A percentile compares a stretch with the other conserved stretches of the same genome.
Conservation (phyloP, 805 yeast genomes). For the Saccharomycopsis amapae region DNA sequence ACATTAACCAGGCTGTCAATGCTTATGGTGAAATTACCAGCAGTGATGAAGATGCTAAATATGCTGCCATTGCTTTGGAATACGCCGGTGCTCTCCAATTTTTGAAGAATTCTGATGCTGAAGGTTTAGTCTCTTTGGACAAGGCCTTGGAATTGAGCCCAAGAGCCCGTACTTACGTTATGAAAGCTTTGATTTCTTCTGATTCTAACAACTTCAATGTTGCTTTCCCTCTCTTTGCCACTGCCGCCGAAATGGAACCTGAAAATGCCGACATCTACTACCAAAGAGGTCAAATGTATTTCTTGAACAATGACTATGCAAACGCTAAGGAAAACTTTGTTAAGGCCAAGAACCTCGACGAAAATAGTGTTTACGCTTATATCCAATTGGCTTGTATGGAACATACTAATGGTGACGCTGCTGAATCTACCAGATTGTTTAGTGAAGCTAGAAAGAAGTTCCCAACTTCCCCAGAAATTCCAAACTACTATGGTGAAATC, state of each 20-base stretch:
- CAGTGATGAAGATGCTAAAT: slow-evolving; percentile 27
- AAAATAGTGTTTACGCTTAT: slow-evolving; percentile 71
- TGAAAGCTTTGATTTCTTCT: slow-evolving; percentile 75
- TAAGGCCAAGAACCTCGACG: slow-evolving; percentile 68
- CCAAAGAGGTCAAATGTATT: slow-evolving; percentile 90
- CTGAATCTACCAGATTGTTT: slow-evolving; percentile 58
- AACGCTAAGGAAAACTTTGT: slow-evolving; percentile 70
- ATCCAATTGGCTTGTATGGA: slow-evolving; percentile 90
- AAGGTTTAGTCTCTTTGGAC: slow-evolving; percentile 57
- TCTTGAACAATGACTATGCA: slow-evolving; percentile 66
- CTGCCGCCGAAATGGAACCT: slow-evolving; percentile 64
- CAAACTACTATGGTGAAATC: slow-evolving; percentile 93
- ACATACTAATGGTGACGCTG: slow-evolving; percentile 64
- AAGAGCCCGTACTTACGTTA: slow-evolving; percentile 74
- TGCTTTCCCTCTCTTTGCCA: slow-evolving; percentile 61
- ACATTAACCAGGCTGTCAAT: slow-evolving; percentile 50
- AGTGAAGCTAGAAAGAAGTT: slow-evolving; percentile 63
- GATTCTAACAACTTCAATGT: slow-evolving; percentile 50
- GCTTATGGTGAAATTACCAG: slow-evolving; percentile 32
- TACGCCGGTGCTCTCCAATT: slow-evolving; percentile 78
- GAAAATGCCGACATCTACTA: slow-evolving; percentile 77
- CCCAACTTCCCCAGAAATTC: slow-evolving; percentile 86
- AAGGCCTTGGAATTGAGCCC: slow-evolving; percentile 61
- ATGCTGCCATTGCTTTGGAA: slow-evolving; percentile 70
- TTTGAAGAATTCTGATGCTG: slow-evolving; percentile 63